phyloP scores from a whole-genome alignment of 208 protist species.

The Trypanosoma platydactyli region DNA sequence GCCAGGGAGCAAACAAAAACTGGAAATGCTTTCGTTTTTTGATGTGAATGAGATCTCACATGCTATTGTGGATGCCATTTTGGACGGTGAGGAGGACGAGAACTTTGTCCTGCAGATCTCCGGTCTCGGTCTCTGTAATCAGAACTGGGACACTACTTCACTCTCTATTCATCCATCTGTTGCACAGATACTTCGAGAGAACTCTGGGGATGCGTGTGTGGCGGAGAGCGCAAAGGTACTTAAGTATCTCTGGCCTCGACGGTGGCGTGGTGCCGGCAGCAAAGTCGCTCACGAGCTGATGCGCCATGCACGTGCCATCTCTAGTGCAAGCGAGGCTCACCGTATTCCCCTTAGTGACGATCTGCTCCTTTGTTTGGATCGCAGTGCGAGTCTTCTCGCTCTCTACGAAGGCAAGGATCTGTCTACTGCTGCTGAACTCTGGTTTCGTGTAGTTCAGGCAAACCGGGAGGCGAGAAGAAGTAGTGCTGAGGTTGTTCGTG shows the following conservation, averaged over 20 bases:
- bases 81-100: conserved; percentile 37
- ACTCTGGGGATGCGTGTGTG: conserved; percentile 15
- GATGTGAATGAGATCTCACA: conserved; percentile 61
- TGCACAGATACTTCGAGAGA: conserved; percentile 37
- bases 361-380: conserved; percentile 56
- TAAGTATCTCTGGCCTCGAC: conserved; percentile 65
- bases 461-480: conserved; percentile 1
- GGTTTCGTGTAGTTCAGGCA: conserved; percentile 36
- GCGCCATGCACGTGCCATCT: conserved; percentile 69
- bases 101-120: conserved; percentile 41
- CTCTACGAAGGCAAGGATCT: conserved; percentile 64
- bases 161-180: conserved; percentile 65
- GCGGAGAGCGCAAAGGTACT: conserved; percentile 35
- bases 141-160: conserved; percentile 67
- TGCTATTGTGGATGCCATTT: conserved; percentile 44
- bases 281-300: conserved; percentile 60
- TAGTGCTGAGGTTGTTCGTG: conserved; percentile 45
- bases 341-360: conserved; percentile 33
- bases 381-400: conserved; percentile 67
- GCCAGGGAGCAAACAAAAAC: conserved; percentile 32
- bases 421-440: conserved; percentile 62
- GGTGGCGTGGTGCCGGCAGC: conserved; percentile 67
- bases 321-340: conserved; percentile 18
- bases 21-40: conserved; percentile 60
- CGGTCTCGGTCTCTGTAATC: conserved; percentile 57